Conservation (phyloP, 352 stramenopile species). For the Phytophthora ramorum region DNA sequence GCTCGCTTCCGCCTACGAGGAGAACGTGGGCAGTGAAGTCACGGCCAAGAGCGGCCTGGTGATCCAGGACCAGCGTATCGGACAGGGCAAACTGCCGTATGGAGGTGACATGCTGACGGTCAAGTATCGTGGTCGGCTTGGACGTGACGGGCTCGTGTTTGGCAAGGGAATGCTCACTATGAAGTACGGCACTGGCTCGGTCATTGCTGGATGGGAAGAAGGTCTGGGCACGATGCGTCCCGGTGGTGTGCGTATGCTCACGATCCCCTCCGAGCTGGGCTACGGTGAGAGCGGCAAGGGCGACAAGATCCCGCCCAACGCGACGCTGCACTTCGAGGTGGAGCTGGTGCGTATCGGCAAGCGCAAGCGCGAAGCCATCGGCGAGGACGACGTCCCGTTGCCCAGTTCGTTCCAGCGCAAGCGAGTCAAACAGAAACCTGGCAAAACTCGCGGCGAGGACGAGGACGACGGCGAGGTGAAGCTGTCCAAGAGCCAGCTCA, state of each 20-base stretch:
- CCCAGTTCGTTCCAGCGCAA: conserved; percentile 81
- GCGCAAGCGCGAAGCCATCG: conserved; percentile 65
- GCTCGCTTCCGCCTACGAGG: conserved; percentile 61
- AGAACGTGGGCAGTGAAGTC: conserved; percentile 58
- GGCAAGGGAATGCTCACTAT: conserved; percentile 81
- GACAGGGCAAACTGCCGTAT: conserved; percentile 55
- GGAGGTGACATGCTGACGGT: conserved; percentile 78
- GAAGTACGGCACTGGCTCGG: conserved; percentile 65
- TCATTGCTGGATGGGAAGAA: conserved; percentile 87
- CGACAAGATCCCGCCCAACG: conserved; percentile 80
- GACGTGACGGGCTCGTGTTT: conserved; percentile 70
- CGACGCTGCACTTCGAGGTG: conserved; percentile 83
- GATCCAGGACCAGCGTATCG: conserved; percentile 62
- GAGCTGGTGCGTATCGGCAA: conserved; percentile 82
- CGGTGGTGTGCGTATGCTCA: conserved; percentile 60
- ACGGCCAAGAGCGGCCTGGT: conserved; percentile 62
- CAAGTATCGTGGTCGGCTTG: conserved; percentile 70
- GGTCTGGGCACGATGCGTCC: conserved; percentile 78
- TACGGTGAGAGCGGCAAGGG: conserved; percentile 74
- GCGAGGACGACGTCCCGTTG: conserved; percentile 70
- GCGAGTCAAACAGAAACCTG: conserved; percentile 51
- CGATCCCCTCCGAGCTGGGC: conserved; percentile 69
- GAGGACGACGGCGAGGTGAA: conserved; percentile 28
- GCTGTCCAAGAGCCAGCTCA: conserved; percentile 46
- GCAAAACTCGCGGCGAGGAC: conserved; percentile 22